phyloP scores from a whole-genome alignment of 1,139 yeast genomes.

The Blastobotrys apis region DNA sequence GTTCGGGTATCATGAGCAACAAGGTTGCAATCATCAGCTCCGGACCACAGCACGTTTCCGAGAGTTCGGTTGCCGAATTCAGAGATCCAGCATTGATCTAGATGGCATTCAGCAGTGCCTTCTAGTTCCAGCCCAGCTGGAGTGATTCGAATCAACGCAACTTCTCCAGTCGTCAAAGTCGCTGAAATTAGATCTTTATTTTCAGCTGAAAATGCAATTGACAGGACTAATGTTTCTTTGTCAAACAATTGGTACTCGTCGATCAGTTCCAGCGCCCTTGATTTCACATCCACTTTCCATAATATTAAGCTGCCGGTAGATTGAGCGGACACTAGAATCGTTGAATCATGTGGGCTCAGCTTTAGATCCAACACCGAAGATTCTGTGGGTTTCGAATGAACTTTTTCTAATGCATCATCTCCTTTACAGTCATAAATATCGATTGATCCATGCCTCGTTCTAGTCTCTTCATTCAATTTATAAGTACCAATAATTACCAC shows the following conservation, averaged over 20 bases:
- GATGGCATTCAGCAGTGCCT: conserved; percentile 41
- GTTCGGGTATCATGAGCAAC: conserved; percentile 69
- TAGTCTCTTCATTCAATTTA: conserved; percentile 55
- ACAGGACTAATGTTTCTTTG: conserved; percentile 52
- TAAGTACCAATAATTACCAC: conserved; percentile 72
- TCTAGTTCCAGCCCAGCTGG: conserved; percentile 17
- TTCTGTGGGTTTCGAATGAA: conserved; percentile 5
- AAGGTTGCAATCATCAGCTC: conserved; percentile 83
- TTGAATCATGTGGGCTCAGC: conserved; percentile 50
- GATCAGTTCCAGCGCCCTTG: conserved; percentile 18
- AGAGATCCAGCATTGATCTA: conserved; percentile 87
- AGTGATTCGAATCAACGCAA: conserved; percentile 23
- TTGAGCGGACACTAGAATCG: conserved; percentile 59
- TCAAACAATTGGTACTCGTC: conserved; percentile 41
- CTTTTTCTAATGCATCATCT: not conserved
- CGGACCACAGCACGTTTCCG: conserved; percentile 64
- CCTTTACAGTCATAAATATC: conserved; percentile 46
- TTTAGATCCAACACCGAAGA: conserved; percentile 79
- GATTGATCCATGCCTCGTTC: conserved; percentile 65
- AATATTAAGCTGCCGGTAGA: conserved; percentile 69
- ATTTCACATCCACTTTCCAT: conserved; percentile 45
- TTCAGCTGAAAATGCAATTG: conserved; percentile 47
- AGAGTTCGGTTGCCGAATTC: conserved; percentile 57
- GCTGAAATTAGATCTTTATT: conserved; percentile 27
- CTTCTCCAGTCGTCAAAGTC: conserved; percentile 37